These are phyloP conservation scores for Aspergillus texensis DNA, from an alignment of 2,329 filamentous ascomycete genomes.

Conservation along the genomic window DNA sequence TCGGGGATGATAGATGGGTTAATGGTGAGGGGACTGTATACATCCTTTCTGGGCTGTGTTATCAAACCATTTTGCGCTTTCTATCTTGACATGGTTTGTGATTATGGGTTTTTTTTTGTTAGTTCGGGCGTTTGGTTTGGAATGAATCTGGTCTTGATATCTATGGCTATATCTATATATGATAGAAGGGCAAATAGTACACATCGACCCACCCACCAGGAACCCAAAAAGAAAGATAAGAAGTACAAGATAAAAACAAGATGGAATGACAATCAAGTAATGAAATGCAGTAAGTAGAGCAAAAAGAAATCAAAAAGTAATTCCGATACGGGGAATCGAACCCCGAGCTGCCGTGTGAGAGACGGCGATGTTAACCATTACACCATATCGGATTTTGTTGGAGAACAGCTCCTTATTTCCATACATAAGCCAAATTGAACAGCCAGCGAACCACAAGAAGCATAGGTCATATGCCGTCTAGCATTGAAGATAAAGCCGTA, in stretches of 20 bases:
- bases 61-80: background rate
- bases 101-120: background rate
- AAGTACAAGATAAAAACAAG: background rate
- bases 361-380: conserved; percentile 31
- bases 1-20: background rate
- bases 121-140: background rate
- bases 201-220: background rate
- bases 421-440: background rate
- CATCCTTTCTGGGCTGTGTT: background rate
- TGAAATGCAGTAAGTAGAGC: background rate
- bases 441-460: background rate
- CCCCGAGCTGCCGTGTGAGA: conserved; percentile 31
- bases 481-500: too few relatives aligned
- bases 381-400: conserved; percentile 25
- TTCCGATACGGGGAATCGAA: conserved; percentile 30
- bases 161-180: background rate
- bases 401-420: accelerated
- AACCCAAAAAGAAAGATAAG: background rate
- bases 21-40: background rate
- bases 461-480: too few relatives aligned
- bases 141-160: background rate
- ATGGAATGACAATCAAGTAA: background rate
- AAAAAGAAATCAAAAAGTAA: background rate
- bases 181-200: background rate
- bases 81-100: background rate